Evolutionary conservation across 2,329 filamentous ascomycete species (phyloP).

Genomic region (Camillea tinctor): DNA sequence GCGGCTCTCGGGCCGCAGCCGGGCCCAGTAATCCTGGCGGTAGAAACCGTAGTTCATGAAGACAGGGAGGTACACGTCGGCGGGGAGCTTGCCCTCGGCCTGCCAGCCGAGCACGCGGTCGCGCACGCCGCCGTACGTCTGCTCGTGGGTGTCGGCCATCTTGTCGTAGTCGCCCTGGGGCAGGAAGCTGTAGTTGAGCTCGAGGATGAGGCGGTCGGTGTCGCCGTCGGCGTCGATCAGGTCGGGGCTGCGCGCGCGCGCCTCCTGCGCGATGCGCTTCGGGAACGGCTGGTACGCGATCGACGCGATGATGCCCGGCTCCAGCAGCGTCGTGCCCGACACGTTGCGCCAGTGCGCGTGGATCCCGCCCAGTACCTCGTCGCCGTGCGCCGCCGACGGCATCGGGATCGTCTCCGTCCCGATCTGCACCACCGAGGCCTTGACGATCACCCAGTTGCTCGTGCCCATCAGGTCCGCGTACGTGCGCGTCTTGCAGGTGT

Average conservation of each 20-base stretch:
- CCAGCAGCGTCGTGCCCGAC: constrained; percentile 24
- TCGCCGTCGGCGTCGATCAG: constrained; percentile 40
- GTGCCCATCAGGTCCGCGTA: constrained; percentile 46
- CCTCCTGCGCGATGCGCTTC: constrained; percentile 34
- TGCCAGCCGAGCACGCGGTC: constrained; percentile 32
- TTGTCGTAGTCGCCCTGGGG: constrained; percentile 27
- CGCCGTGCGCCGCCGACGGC: constrained; percentile 26
- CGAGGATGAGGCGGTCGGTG: constrained; percentile 40
- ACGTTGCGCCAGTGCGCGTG: constrained; percentile 36
- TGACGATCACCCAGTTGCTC: constrained; percentile 43
- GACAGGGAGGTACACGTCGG: constrained; percentile 37
- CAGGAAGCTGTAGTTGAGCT: constrained; percentile 42
- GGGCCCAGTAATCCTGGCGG: constrained; percentile 40
- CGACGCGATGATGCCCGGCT: constrained; percentile 31
- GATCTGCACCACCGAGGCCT: constrained; percentile 34
- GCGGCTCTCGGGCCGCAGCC: constrained; percentile 36
- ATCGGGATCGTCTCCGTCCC: constrained; percentile 38
- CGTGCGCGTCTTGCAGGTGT: constrained; percentile 45
- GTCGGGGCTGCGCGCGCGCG: constrained; percentile 35
- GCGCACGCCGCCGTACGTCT: constrained; percentile 36
- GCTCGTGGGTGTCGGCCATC: constrained; percentile 34
- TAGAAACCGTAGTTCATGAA: constrained; percentile 45
- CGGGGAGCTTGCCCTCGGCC: constrained; percentile 31
- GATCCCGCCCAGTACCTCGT: constrained; percentile 31
- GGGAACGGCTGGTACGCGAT: constrained; percentile 42